Evolutionary conservation across 2,329 filamentous ascomycete genomes (phyloP), one percentile per base, ranked within the genome.

Genomic region (Monosporascus sp.): DNA sequence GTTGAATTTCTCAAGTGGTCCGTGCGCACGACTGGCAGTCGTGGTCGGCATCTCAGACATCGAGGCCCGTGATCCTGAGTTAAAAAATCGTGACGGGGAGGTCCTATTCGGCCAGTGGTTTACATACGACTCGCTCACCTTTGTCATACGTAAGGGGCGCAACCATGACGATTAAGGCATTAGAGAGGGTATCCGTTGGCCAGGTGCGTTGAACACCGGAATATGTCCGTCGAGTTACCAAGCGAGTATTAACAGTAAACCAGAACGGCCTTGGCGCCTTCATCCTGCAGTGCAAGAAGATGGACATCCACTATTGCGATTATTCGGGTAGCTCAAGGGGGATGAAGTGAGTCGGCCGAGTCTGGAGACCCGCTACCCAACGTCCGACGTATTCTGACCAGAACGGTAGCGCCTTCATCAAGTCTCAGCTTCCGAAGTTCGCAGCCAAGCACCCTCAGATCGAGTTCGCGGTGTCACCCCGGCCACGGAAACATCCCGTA

Each of bases 251-350:
- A 31, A 54, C 22, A 47, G 20, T 39, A 48, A 37, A 53, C 51
- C 37, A 97, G 92, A 97, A 99, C 77, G 94, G 94, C 80, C 81
- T 97, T 62, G 93, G 93, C 66, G 89, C 92, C 70, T 97, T 97
- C 78, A 90, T 99, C 73, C 83, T 97, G 54, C 93, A 96, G 78
- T 99, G 94, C 84, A 96, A 90, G 79, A 89, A 87, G 68, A 79
- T 99, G 71, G 90, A 96, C 71, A 90, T 99, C 68, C 89, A 96
- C 76, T 99, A 96, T 78, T 97, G 94, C 78, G 91, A 97, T 80
- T 92, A 88, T 83, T 90, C 89, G 53, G 94, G 92, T 58, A 96
- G 90, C 71, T 97, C 93, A 38, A 84, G 78, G 66, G 94, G 94
- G 68, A 97, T 97, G 91, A 94, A 96, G 89, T 94, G 79, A 58